Evolutionary conservation across 441 rosid species (phyloP).

Genomic region (Theobroma grandiflorum): DNA sequence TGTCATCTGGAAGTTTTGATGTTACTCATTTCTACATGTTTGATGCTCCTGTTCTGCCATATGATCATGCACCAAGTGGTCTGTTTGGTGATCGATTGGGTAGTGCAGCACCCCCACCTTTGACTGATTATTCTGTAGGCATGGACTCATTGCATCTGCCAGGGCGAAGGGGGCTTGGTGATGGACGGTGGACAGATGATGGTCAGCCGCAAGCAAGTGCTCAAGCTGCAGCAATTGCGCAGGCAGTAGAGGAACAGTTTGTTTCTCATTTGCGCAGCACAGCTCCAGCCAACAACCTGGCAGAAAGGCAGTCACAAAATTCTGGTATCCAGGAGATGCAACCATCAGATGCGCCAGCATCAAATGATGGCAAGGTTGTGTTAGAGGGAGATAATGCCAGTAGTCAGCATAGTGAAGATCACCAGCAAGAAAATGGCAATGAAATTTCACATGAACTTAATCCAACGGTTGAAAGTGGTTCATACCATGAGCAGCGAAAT

Average conservation of each 20-base stretch:
- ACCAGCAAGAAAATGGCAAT: slow-evolving; percentile 49
- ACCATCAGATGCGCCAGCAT: slow-evolving; percentile 50
- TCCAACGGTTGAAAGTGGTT: slow-evolving; percentile 47
- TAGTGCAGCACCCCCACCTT: slow-evolving; percentile 72
- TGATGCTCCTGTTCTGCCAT: slow-evolving; percentile 92
- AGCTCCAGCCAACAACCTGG: slow-evolving; percentile 54
- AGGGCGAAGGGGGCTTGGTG: slow-evolving; percentile 87
- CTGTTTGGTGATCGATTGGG: slow-evolving; percentile 81
- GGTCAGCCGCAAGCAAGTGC: slow-evolving; percentile 92
- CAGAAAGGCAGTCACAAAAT: slow-evolving; percentile 70
- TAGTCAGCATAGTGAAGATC: slow-evolving; percentile 63
- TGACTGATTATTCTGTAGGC: slow-evolving; percentile 85
- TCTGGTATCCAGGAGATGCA: slow-evolving; percentile 71
- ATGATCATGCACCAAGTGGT: slow-evolving; percentile 70
- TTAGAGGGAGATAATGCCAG: slow-evolving; percentile 56
- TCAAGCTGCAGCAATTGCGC: slow-evolving; percentile 89
- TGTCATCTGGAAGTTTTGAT: slow-evolving; percentile 78
- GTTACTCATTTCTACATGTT: slow-evolving; percentile 92
- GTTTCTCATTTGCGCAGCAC: slow-evolving; percentile 65
- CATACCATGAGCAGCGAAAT: slow-evolving; percentile 47
- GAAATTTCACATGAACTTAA: slow-evolving; percentile 46
- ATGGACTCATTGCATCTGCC: slow-evolving; percentile 74
- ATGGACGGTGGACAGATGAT: slow-evolving; percentile 97
- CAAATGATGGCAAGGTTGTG: slow-evolving; percentile 55
- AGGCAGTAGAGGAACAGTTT: slow-evolving; percentile 90